These are phyloP conservation scores for Cercospora canescens DNA, from an alignment of 2,329 filamentous ascomycete species.

Conservation along the genomic window DNA sequence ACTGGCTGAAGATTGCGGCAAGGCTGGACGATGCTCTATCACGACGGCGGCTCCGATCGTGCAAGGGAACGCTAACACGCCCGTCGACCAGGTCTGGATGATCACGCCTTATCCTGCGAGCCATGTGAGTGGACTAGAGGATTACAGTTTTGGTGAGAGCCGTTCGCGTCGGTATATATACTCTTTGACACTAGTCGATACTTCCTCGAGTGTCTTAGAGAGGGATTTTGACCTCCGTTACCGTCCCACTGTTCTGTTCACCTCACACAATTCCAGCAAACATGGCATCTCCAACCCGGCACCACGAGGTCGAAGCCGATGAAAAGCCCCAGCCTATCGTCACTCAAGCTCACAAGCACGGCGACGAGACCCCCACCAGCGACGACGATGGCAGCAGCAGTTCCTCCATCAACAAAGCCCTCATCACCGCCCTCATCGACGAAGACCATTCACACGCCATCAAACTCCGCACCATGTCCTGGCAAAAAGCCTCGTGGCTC, in stretches of 20 bases:
- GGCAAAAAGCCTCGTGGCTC: constrained; percentile 54
- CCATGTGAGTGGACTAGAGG: background rate
- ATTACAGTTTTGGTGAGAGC: background rate
- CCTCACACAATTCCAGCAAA: background rate
- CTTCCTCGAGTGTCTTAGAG: background rate
- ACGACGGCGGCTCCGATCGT: constrained; percentile 2
- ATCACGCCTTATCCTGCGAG: constrained; percentile 10
- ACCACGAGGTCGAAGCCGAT: background rate
- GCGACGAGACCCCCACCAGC: background rate
- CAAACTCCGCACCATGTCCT: constrained; percentile 55
- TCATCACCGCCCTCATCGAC: constrained; percentile 27
- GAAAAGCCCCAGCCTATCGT: background rate
- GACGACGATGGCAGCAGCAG: constrained; percentile 7
- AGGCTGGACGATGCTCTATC: background rate
- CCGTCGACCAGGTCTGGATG: constrained; percentile 1
- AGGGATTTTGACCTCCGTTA: background rate
- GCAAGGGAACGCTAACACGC: background rate
- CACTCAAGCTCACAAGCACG: background rate
- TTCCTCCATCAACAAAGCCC: constrained; percentile 18
- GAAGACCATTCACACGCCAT: constrained; percentile 52
- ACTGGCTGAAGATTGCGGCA: constrained; percentile 1
- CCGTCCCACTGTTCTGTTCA: too few relatives aligned
- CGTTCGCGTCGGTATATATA: background rate
- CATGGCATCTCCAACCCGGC: constrained; percentile 2
- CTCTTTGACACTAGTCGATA: background rate